A percentile compares a stretch with the other conserved stretches of the same genome.
Conservation (phyloP, 305 asterid genomes). For the Fraxinus paxiana region DNA sequence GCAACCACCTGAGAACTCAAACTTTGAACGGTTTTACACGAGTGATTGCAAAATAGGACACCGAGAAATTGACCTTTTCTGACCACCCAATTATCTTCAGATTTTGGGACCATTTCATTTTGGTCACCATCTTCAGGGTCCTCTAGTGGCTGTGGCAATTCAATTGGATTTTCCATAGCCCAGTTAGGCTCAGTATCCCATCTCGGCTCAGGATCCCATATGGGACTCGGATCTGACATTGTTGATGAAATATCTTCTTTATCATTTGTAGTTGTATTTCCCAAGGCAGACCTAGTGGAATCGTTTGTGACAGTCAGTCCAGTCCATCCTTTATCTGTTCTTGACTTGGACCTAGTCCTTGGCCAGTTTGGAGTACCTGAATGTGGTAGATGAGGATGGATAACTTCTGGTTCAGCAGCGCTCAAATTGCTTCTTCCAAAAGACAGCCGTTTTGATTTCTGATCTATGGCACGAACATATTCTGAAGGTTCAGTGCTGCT, state of each 20-base stretch:
- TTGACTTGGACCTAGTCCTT: slow-evolving; percentile 85
- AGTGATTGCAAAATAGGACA: slow-evolving; percentile 80
- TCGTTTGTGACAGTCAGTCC: slow-evolving; percentile 57
- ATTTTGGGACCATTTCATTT: slow-evolving; percentile 39
- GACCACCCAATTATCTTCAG: slow-evolving; percentile 65
- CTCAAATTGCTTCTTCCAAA: slow-evolving; percentile 66
- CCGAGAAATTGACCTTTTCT: slow-evolving; percentile 73
- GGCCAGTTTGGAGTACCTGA: slow-evolving; percentile 80
- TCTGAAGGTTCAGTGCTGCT: slow-evolving; percentile 92
- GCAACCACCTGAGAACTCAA: slow-evolving; percentile 93
- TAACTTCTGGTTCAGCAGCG: slow-evolving; percentile 77
- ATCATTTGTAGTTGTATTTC: slow-evolving; percentile 58
- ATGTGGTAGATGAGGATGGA: slow-evolving; percentile 77
- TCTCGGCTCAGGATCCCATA: slow-evolving; percentile 97
- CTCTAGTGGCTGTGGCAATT: slow-evolving; percentile 61
- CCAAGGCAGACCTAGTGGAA: slow-evolving; percentile 70
- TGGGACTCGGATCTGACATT: slow-evolving; percentile 93
- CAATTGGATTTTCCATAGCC: slow-evolving; percentile 60
- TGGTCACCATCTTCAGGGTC: slow-evolving; percentile 41
- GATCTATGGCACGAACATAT: slow-evolving; percentile 93
- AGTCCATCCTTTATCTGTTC: slow-evolving; percentile 72
- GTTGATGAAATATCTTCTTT: slow-evolving; percentile 95
- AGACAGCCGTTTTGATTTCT: slow-evolving; percentile 81
- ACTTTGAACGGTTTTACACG: slow-evolving; percentile 91
- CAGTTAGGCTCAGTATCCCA: slow-evolving; percentile 82